Evolutionary conservation across 352 stramenopile genomes (phyloP).

Genomic region (Plasmopara halstedii): DNA sequence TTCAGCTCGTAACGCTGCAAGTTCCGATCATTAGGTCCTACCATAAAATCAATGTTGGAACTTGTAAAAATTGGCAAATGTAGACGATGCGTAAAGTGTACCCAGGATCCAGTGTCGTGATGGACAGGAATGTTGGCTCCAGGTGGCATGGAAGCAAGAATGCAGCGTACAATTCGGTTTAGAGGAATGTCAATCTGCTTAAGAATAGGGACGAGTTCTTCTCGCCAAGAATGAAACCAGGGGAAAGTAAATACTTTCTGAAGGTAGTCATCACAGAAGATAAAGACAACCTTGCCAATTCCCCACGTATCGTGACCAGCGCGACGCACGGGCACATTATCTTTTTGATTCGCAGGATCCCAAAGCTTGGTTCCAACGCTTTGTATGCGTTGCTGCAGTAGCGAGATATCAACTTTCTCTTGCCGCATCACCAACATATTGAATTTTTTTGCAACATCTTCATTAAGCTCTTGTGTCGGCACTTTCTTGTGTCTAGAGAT

Average conservation of each 20-base stretch:
- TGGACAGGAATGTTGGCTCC: constrained; percentile 94
- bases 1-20: constrained; percentile 90
- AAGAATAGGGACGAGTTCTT: constrained; percentile 83
- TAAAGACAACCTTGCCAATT: constrained; percentile 96
- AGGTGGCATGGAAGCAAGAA: constrained; percentile 93
- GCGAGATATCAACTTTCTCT: constrained; percentile 51
- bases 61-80: constrained; percentile 94
- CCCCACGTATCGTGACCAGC: constrained; percentile 96
- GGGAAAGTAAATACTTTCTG: constrained; percentile 93
- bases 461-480: constrained; percentile 48
- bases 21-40: constrained; percentile 73
- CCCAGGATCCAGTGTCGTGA: constrained; percentile 97
- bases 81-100: constrained; percentile 93
- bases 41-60: constrained; percentile 62
- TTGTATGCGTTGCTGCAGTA: constrained; percentile 52
- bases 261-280: constrained; percentile 99
- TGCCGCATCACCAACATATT: constrained; percentile 53
- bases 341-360: constrained; percentile 56
- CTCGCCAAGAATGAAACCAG: constrained; percentile 86
- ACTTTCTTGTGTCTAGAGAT: constrained; percentile 59
- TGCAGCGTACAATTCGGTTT: constrained; percentile 87
- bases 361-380: constrained; percentile 42
- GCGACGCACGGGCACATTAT: constrained; percentile 90
- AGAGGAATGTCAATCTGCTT: constrained; percentile 81
- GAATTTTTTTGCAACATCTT: constrained; percentile 28